A percentile compares a stretch with the other conserved stretches of the same genome.
These are phyloP conservation scores for Cercospora sp. DNA, from an alignment of 2,329 filamentous ascomycete species.

Conservation along the genomic window DNA sequence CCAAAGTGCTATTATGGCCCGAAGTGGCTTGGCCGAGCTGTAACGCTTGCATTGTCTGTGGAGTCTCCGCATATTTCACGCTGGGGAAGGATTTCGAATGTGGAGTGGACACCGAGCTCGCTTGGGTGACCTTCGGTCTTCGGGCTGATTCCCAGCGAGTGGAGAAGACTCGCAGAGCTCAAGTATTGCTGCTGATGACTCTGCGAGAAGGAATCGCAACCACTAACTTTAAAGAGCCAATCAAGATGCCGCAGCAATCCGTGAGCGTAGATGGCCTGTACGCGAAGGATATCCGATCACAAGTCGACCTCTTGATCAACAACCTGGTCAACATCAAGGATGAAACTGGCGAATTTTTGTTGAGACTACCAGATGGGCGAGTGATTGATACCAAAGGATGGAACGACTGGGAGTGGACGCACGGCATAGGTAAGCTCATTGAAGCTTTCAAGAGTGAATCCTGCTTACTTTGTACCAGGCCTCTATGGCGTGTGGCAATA, in stretches of 20 bases:
- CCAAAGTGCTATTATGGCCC: slow-evolving; percentile 9
- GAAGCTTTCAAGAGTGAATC: not conserved
- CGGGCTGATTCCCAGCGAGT: slow-evolving; percentile 12
- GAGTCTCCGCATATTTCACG: slow-evolving; percentile 8
- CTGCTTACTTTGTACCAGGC: slow-evolving; percentile 61
- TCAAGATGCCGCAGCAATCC: slow-evolving; percentile 41
- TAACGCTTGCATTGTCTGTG: slow-evolving; percentile 13
- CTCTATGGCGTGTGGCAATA: slow-evolving; percentile 83
- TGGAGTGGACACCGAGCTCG: slow-evolving; percentile 5
- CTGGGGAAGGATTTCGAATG: slow-evolving; percentile 10
- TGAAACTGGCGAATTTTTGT: slow-evolving; percentile 69
- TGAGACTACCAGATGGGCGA: slow-evolving; percentile 69
- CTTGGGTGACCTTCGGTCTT: not conserved
- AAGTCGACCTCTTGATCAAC: slow-evolving; percentile 67
- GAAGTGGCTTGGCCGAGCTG: slow-evolving; percentile 8
- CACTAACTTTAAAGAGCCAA: slow-evolving; percentile 6
- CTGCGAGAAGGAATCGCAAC: slow-evolving; percentile 10
- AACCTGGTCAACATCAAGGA: slow-evolving; percentile 78
- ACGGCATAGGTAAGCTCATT: slow-evolving; percentile 21
- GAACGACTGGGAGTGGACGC: slow-evolving; percentile 68
- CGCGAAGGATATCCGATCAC: slow-evolving; percentile 49
- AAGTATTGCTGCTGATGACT: slow-evolving; percentile 17
- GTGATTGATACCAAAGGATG: slow-evolving; percentile 83
- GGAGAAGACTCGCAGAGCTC: not conserved
- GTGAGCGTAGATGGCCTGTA: slow-evolving; percentile 42